Evolutionary conservation across 495 filamentous ascomycete species (phyloP).

Genomic region (Aspergillus panamensis): DNA sequence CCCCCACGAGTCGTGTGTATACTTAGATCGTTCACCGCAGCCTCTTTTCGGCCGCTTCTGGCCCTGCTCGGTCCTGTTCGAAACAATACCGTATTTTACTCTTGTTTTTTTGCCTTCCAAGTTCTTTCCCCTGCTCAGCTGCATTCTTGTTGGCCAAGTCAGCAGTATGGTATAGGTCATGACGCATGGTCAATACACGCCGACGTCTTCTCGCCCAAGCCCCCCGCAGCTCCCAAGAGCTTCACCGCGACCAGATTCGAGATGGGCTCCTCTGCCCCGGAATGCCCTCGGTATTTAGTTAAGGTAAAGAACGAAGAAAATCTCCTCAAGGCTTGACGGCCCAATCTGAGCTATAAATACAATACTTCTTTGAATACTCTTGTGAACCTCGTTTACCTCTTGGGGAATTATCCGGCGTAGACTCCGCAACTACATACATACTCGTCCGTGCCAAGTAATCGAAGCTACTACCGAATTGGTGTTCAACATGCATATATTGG

Average conservation of each 20-base stretch:
- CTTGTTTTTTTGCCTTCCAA: background rate
- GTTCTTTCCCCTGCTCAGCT: background rate
- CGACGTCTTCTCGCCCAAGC: constrained; percentile 4
- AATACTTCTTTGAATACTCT: constrained; percentile 3
- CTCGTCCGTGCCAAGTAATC: constrained; percentile 14
- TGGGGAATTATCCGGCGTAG: background rate
- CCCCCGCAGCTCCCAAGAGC: constrained; percentile 32
- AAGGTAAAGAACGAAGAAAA: constrained; percentile 17
- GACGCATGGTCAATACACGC: constrained; percentile 3
- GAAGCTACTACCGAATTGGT: constrained; percentile 9
- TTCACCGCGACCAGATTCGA: constrained; percentile 30
- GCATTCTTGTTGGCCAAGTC: no score
- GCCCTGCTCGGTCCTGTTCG: constrained; percentile 6
- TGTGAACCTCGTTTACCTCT: background rate
- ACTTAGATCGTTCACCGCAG: constrained; percentile 36
- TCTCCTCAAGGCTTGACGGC: constrained; percentile 6
- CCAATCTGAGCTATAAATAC: constrained; percentile 21
- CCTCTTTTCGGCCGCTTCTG: constrained; percentile 34
- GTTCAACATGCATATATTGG: constrained; percentile 46
- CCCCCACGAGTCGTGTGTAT: constrained; percentile 15
- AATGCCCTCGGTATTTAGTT: constrained; percentile 19
- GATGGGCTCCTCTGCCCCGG: constrained; percentile 16
- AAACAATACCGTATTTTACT: constrained; percentile 15
- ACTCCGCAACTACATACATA: constrained; percentile 7
- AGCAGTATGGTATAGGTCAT: background rate